phyloP scores from a whole-genome alignment of 345 rosid species.

The Eutrema japonicum region DNA sequence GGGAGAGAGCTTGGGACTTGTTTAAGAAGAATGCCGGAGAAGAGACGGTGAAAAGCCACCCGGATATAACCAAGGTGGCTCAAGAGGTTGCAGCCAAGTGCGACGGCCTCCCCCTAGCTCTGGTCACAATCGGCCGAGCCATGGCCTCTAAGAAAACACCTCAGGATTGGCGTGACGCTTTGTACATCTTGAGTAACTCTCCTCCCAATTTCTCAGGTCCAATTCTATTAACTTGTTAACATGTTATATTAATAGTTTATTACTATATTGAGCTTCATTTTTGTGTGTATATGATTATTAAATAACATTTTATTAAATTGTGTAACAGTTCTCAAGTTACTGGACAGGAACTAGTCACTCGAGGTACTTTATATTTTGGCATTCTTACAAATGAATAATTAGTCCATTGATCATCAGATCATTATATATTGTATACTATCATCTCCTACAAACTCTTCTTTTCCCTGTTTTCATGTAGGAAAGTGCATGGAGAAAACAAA shows the following conservation, averaged over 20 bases:
- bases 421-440: background rate
- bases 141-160: slow-evolving; percentile 47
- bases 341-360: slow-evolving; percentile 41
- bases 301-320: background rate
- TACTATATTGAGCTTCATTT: background rate
- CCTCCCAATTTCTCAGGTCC: slow-evolving; percentile 48
- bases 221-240: background rate
- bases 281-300: background rate
- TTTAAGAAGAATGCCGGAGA: slow-evolving; percentile 46
- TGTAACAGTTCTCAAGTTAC: slow-evolving; percentile 45
- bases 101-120: slow-evolving; percentile 44
- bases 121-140: slow-evolving; percentile 47
- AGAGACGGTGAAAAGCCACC: slow-evolving; percentile 41
- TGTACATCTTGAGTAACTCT: slow-evolving; percentile 46
- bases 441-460: background rate
- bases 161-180: slow-evolving; percentile 47
- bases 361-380: slow-evolving; percentile 29
- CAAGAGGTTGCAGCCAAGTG: slow-evolving; percentile 44
- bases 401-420: background rate
- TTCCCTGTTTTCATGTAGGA: slow-evolving; percentile 16
- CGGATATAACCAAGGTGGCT: slow-evolving; percentile 45
- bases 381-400: background rate
- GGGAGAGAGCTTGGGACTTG: slow-evolving; percentile 48
- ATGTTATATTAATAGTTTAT: background rate
- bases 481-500: slow-evolving; percentile 2